A percentile compares a stretch with the other conserved stretches of the same genome.
phyloP scores from a whole-genome alignment of 202 grass and related monocot genomes.

The Musa balbisiana region DNA sequence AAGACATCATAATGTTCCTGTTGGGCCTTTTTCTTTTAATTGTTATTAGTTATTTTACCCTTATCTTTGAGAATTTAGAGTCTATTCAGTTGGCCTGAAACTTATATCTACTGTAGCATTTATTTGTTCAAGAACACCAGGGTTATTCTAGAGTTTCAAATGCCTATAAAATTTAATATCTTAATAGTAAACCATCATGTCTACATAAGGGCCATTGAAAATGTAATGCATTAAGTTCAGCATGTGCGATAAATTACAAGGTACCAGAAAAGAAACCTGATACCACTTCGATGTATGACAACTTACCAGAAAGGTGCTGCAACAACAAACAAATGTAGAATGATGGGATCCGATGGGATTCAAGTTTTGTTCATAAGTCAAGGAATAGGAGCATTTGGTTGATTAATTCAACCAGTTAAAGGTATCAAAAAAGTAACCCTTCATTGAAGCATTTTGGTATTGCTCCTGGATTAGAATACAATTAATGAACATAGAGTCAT shows the following conservation, averaged over 20 bases:
- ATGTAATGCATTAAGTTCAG: background rate
- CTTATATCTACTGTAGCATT: background rate
- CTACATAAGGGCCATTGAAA: background rate
- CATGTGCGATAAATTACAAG: background rate
- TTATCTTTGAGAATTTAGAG: background rate
- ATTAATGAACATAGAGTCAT: too few species aligned
- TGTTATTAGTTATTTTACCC: background rate
- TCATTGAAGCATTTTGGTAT: too few species aligned
- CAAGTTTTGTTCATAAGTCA: background rate
- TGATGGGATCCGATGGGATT: too few species aligned
- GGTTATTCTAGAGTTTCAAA: background rate
- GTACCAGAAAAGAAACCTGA: too few species aligned
- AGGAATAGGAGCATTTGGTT: background rate
- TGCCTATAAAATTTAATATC: background rate
- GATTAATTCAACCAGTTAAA: too few species aligned
- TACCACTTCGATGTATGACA: too few species aligned
- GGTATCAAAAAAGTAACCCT: too few species aligned
- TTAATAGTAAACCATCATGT: background rate
- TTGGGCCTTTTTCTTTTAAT: background rate
- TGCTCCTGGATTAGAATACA: too few species aligned
- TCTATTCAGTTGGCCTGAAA: background rate
- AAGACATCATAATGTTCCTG: background rate
- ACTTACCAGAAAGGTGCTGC: too few species aligned
- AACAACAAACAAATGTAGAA: too few species aligned
- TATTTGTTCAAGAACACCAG: background rate